Conservation (phyloP, 495 filamentous ascomycete genomes). For the Penicillium silybi region DNA sequence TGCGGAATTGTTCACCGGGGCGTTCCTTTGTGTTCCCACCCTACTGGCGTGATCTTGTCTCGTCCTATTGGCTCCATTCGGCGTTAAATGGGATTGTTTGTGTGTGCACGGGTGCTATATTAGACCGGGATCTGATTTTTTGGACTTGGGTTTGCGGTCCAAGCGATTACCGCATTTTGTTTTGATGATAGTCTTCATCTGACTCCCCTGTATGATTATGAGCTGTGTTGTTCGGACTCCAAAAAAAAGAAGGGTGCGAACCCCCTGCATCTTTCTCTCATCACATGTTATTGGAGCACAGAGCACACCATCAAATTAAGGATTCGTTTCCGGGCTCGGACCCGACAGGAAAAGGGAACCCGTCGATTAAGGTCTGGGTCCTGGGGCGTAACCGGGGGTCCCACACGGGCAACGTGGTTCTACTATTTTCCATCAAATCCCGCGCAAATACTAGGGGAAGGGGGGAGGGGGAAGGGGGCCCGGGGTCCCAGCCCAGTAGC, state of each 20-base stretch:
- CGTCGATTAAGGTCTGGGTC: slow-evolving; percentile 11
- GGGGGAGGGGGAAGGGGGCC: too few species aligned
- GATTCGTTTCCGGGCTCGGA: slow-evolving; percentile 1
- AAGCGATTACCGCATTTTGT: background rate
- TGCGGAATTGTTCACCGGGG: background rate
- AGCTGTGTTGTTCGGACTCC: background rate
- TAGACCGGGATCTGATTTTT: background rate
- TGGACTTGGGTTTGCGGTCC: background rate
- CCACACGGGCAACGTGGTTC: slow-evolving; percentile 24
- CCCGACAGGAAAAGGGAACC: background rate
- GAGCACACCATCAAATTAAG: background rate
- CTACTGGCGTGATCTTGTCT: background rate
- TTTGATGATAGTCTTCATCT: background rate
- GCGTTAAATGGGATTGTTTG: background rate
- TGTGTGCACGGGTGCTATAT: background rate
- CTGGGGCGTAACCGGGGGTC: background rate
- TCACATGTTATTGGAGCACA: slow-evolving; percentile 3
- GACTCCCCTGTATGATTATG: background rate
- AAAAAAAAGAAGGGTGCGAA: background rate
- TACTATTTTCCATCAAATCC: slow-evolving; percentile 14
- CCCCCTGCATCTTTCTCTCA: background rate
- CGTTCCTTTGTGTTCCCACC: background rate
- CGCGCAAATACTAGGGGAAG: slow-evolving; percentile 13
- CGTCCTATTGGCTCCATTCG: background rate
- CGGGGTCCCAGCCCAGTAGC: slow-evolving; percentile 12